Evolutionary conservation across 805 yeast species (phyloP), one percentile per base, ranked within the genome.

Genomic region (Ogataea paraovalis): DNA sequence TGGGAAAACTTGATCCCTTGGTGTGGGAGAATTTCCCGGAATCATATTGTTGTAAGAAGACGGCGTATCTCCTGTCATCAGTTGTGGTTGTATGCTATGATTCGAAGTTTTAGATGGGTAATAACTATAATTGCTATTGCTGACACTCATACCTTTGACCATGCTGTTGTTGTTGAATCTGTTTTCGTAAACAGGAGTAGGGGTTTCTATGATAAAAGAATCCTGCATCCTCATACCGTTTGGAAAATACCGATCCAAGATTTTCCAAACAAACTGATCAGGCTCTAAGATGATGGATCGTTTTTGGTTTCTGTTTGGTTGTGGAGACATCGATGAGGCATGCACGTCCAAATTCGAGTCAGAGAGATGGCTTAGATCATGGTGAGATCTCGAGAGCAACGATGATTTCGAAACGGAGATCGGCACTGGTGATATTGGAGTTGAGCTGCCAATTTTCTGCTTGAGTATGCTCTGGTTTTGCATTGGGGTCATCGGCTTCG

Each of bases 221-320:
- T 84, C 88, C 16, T 69, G 66, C 74, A 83, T 76, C 2, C 62
- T 53, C 90, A 85, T 86, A 0, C 89, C 88, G n/a, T 69, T 61
- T 0, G 90, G 87, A 58, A 68, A 86, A 55, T 74, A 76, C 19
- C 68, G 67, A 49, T 85, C 90, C 8, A 87, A 54, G 0, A 85
- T 55, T 9, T 67, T 64, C 78, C 82, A 80, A 1, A 87, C 79
- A 18, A 69, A 62, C 43, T 74, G 76, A 58, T 86, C 92, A 0
- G 94, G 87, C 48, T 79, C 82, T 4, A 83, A 45, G 2, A 53
- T 48, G 19, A 54, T 20, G 13, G 39, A 36, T 5, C 36, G 14
- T 21, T 34, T 33, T 21, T 30, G 25, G 13, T 19, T 36, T 9
- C 13, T 37, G 42, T 18, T 2, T 30, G 33, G 34, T 28, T 19